phyloP scores from a whole-genome alignment of 73 alveolate genomes.

The Breviolum minutum region DNA sequence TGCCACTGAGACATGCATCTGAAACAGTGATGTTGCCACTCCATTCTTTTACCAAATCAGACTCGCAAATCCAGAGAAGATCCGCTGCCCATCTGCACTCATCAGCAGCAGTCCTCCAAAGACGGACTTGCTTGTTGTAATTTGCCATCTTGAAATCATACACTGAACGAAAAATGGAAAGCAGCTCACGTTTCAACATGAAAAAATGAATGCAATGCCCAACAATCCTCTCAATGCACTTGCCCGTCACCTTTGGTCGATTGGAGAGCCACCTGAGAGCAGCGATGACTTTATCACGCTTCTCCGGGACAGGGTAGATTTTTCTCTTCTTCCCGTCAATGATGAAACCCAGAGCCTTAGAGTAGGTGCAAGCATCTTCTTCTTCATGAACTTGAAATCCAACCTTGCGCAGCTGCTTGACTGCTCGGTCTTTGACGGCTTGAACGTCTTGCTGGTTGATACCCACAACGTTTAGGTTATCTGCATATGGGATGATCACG shows the following conservation, averaged over 20 bases:
- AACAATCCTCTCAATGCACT: not conserved
- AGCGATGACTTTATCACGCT: not conserved
- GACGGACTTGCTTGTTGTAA: not conserved
- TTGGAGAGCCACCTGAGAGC: slow-evolving; percentile 17
- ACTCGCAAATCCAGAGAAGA: not conserved
- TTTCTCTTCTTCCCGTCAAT: not conserved
- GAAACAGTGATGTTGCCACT: slow-evolving; percentile 10
- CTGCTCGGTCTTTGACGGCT: not conserved
- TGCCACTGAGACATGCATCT: slow-evolving; percentile 6
- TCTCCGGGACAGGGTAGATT: not conserved
- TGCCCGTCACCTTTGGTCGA: slow-evolving; percentile 6
- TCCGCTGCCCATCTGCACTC: slow-evolving; percentile 47
- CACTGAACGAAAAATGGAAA: slow-evolving; percentile 6
- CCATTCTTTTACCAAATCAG: slow-evolving; percentile 1
- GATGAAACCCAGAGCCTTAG: slow-evolving; percentile 42
- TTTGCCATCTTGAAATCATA: not conserved
- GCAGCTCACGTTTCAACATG: slow-evolving; percentile 34
- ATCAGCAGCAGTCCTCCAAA: slow-evolving; percentile 37
- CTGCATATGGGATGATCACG: slow-evolving; percentile 30
- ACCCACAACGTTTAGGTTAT: slow-evolving; percentile 30
- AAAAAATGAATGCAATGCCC: slow-evolving; percentile 25
- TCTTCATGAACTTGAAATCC: slow-evolving; percentile 54
- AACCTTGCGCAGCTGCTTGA: not conserved
- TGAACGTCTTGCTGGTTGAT: not conserved
- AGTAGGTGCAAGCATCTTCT: not conserved